Base-by-base conservation (phyloP, 2,329 filamentous ascomycete species). In the Sporothrix globosa region DNA sequence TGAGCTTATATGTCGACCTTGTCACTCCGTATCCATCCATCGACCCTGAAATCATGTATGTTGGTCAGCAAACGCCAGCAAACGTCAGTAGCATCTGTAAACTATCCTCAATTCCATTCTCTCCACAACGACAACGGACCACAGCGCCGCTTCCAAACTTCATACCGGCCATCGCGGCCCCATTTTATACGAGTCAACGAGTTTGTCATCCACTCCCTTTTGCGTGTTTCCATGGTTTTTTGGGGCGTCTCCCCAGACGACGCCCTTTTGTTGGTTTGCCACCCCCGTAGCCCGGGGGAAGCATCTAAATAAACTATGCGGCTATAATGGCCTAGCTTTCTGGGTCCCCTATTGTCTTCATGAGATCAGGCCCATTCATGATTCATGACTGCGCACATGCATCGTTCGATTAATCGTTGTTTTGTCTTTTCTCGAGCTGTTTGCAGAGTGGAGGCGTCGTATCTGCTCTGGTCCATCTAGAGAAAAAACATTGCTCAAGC, bases 341-440 rank as follows among this genome's bases (percentile, higher is more conserved):
- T 65, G 60, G 39, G 60, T 50, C 21, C 63, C 48, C 50, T 27
- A 27, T 50, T 67, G 52, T 27, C 27, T 67, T 54, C 44, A 39
- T 65, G 61, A 65, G 60, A 65, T 50, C 61, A 65, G 61, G 41
- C 21, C 61, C 24, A 6, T 48, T n/a, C 61, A 65, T 65, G 61
- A 65, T 34, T 65, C 61, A 65, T 65, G 61, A 50, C 44, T 50
- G 24, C 24, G 44, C 24, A 65, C 44, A 48, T 30, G 41, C n/a
- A 34, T 65, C 44, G 61, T 34, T 65, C 61, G 17, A 65, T 52
- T 50, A 10, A 24, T 50, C 11, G 14, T 50, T 41, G 14, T 50
- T 65, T 34, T n/a, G 44, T 34, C 30, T 6, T 34, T 34, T 34
- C 30, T 34, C 3, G 61, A 19, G 60, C 14, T 46, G 17, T 63